Evolutionary conservation across 2,329 filamentous ascomycete genomes (phyloP).

Genomic region (Lasiodiplodia gonubiensis): DNA sequence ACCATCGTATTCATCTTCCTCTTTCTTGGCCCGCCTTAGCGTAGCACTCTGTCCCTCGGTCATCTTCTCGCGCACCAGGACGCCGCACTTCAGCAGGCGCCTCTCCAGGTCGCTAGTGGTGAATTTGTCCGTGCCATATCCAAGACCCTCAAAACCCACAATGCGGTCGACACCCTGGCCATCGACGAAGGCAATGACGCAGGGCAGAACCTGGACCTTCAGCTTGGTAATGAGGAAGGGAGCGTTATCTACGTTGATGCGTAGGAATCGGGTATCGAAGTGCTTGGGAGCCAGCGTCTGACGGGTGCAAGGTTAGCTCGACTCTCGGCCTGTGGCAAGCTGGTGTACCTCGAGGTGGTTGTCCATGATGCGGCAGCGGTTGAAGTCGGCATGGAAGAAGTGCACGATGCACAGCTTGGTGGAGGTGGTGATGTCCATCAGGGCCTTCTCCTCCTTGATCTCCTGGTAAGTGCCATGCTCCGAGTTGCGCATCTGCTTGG

Average conservation of each 20-base stretch:
- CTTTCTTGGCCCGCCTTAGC: conserved; percentile 41
- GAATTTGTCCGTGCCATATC: conserved; percentile 59
- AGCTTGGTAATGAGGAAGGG: conserved; percentile 65
- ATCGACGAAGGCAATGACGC: conserved; percentile 63
- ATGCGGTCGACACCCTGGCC: conserved; percentile 62
- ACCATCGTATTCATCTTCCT: conserved; percentile 52
- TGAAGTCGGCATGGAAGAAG: conserved; percentile 69
- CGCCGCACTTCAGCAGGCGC: conserved; percentile 57
- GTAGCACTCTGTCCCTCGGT: conserved; percentile 49
- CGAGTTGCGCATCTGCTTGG: conserved; percentile 57
- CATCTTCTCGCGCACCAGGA: conserved; percentile 59
- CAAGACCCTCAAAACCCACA: conserved; percentile 64
- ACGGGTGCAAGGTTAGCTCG: conserved; percentile 23
- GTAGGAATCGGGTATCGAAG: conserved; percentile 63
- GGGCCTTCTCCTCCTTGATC: conserved; percentile 62
- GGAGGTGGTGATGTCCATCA: conserved; percentile 66
- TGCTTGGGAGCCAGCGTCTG: conserved; percentile 60
- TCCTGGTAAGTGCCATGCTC: conserved; percentile 61
- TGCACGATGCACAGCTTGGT: conserved; percentile 65
- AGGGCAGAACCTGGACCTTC: conserved; percentile 63
- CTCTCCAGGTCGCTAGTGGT: conserved; percentile 61
- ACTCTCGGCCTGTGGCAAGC: neutral
- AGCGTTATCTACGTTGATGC: conserved; percentile 65
- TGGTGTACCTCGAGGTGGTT: conserved; percentile 55
- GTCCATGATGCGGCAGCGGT: conserved; percentile 67